Conservation (phyloP, 2,329 filamentous ascomycete species). For the Colletotrichum musae region DNA sequence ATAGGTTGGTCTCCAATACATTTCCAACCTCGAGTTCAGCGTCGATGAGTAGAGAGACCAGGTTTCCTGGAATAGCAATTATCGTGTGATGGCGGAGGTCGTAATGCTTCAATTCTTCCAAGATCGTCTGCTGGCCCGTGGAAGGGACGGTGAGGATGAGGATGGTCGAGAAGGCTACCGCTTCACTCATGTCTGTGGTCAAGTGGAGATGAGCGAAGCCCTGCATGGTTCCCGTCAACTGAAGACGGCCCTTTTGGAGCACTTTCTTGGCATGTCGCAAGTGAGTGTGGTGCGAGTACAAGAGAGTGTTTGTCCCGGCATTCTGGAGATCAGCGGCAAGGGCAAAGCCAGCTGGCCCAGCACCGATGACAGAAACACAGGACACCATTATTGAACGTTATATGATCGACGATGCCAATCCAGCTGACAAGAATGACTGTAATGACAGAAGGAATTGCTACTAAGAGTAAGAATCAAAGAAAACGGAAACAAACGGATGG, state of each 20-base stretch:
- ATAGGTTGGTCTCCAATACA: constrained; percentile 30
- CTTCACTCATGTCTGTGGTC: constrained; percentile 26
- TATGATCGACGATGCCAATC: background rate
- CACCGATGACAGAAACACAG: constrained; percentile 18
- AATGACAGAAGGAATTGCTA: background rate
- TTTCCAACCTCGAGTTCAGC: constrained; percentile 21
- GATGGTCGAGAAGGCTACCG: constrained; percentile 21
- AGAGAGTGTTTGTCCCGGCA: constrained; percentile 1
- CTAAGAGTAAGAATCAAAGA: too few species aligned
- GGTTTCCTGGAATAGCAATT: constrained; percentile 26
- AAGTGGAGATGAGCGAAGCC: constrained; percentile 15
- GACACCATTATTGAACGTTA: background rate
- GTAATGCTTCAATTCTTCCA: constrained; percentile 18
- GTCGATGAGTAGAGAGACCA: constrained; percentile 19
- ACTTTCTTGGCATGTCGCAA: constrained; percentile 25
- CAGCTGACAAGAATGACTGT: background rate
- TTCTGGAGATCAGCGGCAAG: constrained; percentile 29
- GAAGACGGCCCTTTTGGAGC: constrained; percentile 16
- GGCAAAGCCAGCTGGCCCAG: constrained; percentile 32
- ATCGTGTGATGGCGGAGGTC: constrained; percentile 18
- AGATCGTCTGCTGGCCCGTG: constrained; percentile 28
- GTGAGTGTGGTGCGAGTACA: constrained; percentile 30
- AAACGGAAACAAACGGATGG: too few species aligned
- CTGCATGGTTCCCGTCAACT: constrained; percentile 22
- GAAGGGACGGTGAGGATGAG: constrained; percentile 28